Evolutionary conservation across 345 rosid genomes (phyloP).

Genomic region (Euphorbia tirucalli): DNA sequence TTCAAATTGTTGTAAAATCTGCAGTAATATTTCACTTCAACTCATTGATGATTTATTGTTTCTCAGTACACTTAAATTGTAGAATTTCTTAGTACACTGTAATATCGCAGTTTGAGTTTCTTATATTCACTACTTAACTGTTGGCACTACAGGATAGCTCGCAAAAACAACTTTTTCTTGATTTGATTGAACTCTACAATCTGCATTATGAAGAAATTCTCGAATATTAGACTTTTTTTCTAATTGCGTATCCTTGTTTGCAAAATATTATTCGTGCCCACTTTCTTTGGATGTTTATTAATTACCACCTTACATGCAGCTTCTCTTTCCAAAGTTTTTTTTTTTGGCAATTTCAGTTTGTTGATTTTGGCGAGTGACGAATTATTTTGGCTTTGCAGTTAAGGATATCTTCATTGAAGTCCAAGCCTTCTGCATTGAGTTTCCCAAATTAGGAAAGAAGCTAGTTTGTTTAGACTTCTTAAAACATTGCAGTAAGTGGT

Average conservation of each 20-base stretch:
- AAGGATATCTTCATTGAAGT: constrained; percentile 94
- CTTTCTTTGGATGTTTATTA: background rate
- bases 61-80: too few species aligned
- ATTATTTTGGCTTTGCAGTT: constrained; percentile 43
- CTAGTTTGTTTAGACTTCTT: constrained; percentile 77
- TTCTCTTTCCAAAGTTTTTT: background rate
- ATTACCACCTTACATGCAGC: background rate
- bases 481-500: constrained; percentile 53
- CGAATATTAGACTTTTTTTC: background rate
- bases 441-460: constrained; percentile 87
- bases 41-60: too few species aligned
- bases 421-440: constrained; percentile 95
- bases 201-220: too few species aligned
- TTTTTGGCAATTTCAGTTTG: background rate
- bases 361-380: background rate
- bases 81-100: background rate
- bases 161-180: too few species aligned
- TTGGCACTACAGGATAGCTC: too few species aligned
- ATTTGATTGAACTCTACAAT: too few species aligned
- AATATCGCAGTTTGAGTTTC: background rate
- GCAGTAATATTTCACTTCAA: too few species aligned
- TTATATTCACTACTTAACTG: too few species aligned
- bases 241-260: background rate
- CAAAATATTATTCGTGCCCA: background rate
- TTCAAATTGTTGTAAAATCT: too few species aligned